Conservation (phyloP, 805 yeast species). For the Yamadazyma philogaea region DNA sequence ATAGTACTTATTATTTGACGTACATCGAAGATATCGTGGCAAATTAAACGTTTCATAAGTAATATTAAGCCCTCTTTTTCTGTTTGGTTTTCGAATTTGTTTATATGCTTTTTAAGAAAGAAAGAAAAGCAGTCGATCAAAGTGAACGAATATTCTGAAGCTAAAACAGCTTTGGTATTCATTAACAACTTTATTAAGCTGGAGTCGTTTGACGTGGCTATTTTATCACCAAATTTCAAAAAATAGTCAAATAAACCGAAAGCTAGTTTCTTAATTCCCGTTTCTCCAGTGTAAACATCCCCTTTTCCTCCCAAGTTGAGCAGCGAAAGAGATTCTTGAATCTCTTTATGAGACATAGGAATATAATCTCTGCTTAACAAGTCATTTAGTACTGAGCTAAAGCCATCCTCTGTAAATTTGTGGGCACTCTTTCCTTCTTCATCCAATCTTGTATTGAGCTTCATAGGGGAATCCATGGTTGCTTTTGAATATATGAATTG, state of each 20-base stretch:
- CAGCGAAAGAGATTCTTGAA: conserved; percentile 4
- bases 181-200: conserved; percentile 12
- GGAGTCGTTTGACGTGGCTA: conserved; percentile 6
- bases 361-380: conserved; percentile 15
- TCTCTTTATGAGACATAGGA: conserved; percentile 8
- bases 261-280: conserved; percentile 7
- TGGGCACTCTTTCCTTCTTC: conserved; percentile 10
- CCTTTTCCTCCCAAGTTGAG: conserved; percentile 11
- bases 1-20: conserved; percentile 2
- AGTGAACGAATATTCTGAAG: conserved; percentile 7
- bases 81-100: neutral
- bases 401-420: conserved; percentile 15
- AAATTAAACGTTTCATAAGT: conserved; percentile 8
- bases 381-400: conserved; percentile 26
- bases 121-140: conserved; percentile 12
- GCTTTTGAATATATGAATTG: conserved; percentile 21
- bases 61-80: conserved; percentile 1
- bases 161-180: conserved; percentile 9
- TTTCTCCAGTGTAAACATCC: conserved; percentile 6
- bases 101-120: conserved; percentile 8
- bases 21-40: conserved; percentile 9
- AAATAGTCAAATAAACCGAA: conserved; percentile 13
- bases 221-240: conserved; percentile 5
- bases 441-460: conserved; percentile 5
- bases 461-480: conserved; percentile 35